phyloP scores from a whole-genome alignment of 2,329 filamentous ascomycete species.

The Elsinoe arachidis region DNA sequence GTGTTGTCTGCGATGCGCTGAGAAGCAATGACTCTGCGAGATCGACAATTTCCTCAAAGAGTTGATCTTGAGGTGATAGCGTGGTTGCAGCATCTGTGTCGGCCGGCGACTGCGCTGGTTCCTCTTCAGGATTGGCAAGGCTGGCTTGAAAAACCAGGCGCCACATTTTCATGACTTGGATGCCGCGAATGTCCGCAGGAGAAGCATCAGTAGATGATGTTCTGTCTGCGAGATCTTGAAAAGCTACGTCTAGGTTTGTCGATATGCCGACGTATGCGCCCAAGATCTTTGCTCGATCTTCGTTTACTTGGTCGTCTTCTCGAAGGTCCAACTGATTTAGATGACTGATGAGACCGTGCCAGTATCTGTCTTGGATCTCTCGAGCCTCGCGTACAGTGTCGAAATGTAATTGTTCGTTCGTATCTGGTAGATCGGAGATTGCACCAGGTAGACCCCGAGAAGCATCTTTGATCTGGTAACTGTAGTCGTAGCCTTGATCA shows the following conservation, averaged over 20 bases:
- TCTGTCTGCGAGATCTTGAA: slow-evolving; percentile 3
- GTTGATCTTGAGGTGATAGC: background rate
- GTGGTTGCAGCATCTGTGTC: background rate
- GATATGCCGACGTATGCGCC: background rate
- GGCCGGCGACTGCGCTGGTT: background rate
- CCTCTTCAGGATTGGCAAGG: background rate
- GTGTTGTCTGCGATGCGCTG: background rate
- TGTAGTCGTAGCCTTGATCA: background rate
- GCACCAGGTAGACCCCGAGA: background rate
- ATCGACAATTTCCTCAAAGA: slow-evolving; percentile 5
- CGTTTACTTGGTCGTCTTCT: background rate
- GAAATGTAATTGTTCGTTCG: background rate
- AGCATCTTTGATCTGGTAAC: slow-evolving; percentile 1
- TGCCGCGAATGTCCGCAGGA: background rate
- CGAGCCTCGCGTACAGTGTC: slow-evolving; percentile 1
- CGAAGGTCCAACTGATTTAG: slow-evolving; percentile 1
- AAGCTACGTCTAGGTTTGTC: background rate
- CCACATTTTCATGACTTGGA: slow-evolving; percentile 7
- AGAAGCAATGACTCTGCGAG: background rate
- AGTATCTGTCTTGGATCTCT: background rate
- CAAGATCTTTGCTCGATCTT: slow-evolving; percentile 3
- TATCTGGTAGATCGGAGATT: background rate
- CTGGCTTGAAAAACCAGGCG: slow-evolving; percentile 1
- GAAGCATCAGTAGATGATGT: background rate
- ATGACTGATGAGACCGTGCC: slow-evolving; percentile 8